A percentile compares a stretch with the other conserved stretches of the same genome.
Conservation (phyloP, 805 yeast species). For the Candida pseudoglaebosa region DNA sequence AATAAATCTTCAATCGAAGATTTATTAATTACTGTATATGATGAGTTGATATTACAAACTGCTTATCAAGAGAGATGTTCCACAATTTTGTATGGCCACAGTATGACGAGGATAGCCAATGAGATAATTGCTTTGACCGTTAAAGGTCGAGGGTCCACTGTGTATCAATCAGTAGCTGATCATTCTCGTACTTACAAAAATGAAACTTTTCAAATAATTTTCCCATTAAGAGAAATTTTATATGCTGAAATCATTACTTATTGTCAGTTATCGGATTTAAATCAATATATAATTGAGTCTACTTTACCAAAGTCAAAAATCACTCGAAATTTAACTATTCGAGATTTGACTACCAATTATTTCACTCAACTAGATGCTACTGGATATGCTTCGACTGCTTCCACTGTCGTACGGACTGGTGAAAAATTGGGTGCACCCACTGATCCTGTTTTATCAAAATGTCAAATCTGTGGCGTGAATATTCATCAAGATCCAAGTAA, state of each 20-base stretch:
- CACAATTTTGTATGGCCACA: slow-evolving; percentile 69
- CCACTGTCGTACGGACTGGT: slow-evolving; percentile 90
- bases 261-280: slow-evolving; percentile 37
- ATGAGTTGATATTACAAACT: slow-evolving; percentile 42
- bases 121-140: slow-evolving; percentile 75
- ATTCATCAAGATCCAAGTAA: slow-evolving; percentile 54
- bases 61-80: slow-evolving; percentile 45
- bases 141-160: slow-evolving; percentile 77
- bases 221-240: slow-evolving; percentile 76
- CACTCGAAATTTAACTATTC: slow-evolving; percentile 73
- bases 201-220: slow-evolving; percentile 43
- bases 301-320: slow-evolving; percentile 32
- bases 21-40: slow-evolving; percentile 43
- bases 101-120: slow-evolving; percentile 81
- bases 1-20: slow-evolving; percentile 67
- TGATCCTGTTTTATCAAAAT: slow-evolving; percentile 18
- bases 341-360: slow-evolving; percentile 72
- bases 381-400: slow-evolving; percentile 82
- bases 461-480: slow-evolving; percentile 54
- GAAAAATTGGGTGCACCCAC: slow-evolving; percentile 61
- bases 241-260: slow-evolving; percentile 63
- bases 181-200: slow-evolving; percentile 26
- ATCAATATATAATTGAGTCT: slow-evolving; percentile 21
- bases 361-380: slow-evolving; percentile 62
- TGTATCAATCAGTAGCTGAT: slow-evolving; percentile 51